These are phyloP conservation scores for Cucurbita moschata DNA, from an alignment of 306 rosid genomes.

Conservation along the genomic window DNA sequence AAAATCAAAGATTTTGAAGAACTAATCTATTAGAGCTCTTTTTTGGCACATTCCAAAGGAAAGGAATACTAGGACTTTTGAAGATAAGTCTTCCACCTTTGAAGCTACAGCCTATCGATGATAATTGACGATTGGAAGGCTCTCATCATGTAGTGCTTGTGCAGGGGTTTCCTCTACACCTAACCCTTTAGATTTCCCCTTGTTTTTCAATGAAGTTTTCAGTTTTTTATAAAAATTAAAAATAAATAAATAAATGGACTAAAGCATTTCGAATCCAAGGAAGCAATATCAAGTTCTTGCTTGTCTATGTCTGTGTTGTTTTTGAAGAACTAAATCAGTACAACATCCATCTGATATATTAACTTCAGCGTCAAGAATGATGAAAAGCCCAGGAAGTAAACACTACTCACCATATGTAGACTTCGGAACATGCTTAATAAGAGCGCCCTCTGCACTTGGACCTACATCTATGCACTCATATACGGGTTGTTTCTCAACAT, in stretches of 20 bases:
- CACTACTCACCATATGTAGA: constrained; percentile 32
- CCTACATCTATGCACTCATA: constrained; percentile 50
- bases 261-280: neutral
- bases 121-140: neutral
- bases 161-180: neutral
- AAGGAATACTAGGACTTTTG: neutral
- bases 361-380: neutral
- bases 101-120: neutral
- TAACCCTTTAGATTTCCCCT: neutral
- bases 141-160: neutral
- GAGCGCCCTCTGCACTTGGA: constrained; percentile 28
- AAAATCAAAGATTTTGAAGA: neutral
- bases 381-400: neutral
- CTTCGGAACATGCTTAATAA: constrained; percentile 13
- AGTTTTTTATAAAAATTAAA: neutral
- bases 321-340: neutral
- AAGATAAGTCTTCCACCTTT: neutral
- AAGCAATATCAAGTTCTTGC: neutral
- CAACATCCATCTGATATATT: neutral
- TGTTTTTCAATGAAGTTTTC: neutral
- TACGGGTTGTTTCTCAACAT: constrained; percentile 22
- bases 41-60: neutral
- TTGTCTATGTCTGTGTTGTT: neutral
- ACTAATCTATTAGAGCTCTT: neutral
- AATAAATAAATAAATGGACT: neutral